Conservation (phyloP, 139 green algal species). For the Chlamydomonas urium region DNA sequence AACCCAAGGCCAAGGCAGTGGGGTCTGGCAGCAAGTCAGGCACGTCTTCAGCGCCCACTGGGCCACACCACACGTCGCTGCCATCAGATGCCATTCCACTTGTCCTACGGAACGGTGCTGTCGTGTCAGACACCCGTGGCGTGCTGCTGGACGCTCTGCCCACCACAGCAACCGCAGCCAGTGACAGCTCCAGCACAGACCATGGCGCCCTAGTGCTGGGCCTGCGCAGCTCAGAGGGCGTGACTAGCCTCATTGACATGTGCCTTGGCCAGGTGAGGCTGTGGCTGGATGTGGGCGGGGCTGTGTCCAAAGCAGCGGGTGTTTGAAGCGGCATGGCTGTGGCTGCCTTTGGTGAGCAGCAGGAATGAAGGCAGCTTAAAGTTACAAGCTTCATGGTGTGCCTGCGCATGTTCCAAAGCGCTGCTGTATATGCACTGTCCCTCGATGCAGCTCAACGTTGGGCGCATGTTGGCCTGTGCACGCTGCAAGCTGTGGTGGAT, state of each 20-base stretch:
- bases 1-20: no score
- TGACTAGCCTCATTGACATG: constrained; percentile 8
- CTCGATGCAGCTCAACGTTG: constrained; percentile 33
- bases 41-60: no score
- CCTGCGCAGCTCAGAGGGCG: constrained; percentile 10
- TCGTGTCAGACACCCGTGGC: neutral
- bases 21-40: no score
- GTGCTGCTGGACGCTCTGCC: neutral
- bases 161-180: neutral
- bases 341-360: neutral
- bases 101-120: neutral
- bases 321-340: neutral
- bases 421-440: neutral
- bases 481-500: constrained; percentile 91
- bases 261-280: constrained; percentile 26
- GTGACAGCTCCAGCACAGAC: neutral
- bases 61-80: neutral
- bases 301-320: neutral
- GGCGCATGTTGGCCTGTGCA: constrained; percentile 62
- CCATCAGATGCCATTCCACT: neutral
- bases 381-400: neutral
- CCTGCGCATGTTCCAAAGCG: neutral
- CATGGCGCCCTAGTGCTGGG: constrained; percentile 42
- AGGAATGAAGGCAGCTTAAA: neutral
- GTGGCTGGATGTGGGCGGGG: neutral